Evolutionary conservation across 352 stramenopile species (phyloP).

Genomic region (Hyaloperonospora brassicae): DNA sequence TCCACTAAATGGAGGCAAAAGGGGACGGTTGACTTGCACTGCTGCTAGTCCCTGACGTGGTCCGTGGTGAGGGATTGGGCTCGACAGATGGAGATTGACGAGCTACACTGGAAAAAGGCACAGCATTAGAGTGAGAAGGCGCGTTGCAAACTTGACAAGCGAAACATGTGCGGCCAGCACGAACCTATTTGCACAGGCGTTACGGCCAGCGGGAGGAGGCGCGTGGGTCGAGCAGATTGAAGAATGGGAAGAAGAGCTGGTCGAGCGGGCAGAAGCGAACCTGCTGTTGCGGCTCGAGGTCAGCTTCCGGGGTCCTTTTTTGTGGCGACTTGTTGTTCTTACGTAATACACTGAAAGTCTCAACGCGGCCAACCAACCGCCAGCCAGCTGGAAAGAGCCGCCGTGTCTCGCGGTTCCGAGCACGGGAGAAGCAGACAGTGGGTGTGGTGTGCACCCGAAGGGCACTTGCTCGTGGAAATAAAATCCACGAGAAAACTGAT

Average conservation of each 20-base stretch:
- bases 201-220: slow-evolving; percentile 7
- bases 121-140: slow-evolving; percentile 12
- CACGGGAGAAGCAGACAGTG: too few relatives aligned
- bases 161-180: slow-evolving; percentile 18
- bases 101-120: slow-evolving; percentile 5
- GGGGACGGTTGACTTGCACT: slow-evolving; percentile 10
- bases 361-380: too few relatives aligned
- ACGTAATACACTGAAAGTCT: slow-evolving; percentile 13
- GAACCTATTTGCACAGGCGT: slow-evolving; percentile 27
- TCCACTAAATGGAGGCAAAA: slow-evolving; percentile 14
- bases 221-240: slow-evolving; percentile 17
- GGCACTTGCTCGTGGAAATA: too few relatives aligned
- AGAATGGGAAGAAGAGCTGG: slow-evolving; percentile 12
- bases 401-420: too few relatives aligned
- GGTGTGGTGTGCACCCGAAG: too few relatives aligned
- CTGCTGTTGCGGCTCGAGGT: slow-evolving; percentile 10
- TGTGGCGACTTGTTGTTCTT: slow-evolving; percentile 8
- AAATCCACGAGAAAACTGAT: too few relatives aligned
- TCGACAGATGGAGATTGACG: slow-evolving; percentile 17
- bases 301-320: not conserved
- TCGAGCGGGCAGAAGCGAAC: slow-evolving; percentile 18
- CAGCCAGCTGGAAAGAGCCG: too few relatives aligned
- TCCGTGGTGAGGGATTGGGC: slow-evolving; percentile 4
- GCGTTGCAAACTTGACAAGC: slow-evolving; percentile 8
- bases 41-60: too few relatives aligned